These are phyloP conservation scores for Macrotyloma uniflorum DNA, from an alignment of 306 rosid genomes.

Conservation along the genomic window DNA sequence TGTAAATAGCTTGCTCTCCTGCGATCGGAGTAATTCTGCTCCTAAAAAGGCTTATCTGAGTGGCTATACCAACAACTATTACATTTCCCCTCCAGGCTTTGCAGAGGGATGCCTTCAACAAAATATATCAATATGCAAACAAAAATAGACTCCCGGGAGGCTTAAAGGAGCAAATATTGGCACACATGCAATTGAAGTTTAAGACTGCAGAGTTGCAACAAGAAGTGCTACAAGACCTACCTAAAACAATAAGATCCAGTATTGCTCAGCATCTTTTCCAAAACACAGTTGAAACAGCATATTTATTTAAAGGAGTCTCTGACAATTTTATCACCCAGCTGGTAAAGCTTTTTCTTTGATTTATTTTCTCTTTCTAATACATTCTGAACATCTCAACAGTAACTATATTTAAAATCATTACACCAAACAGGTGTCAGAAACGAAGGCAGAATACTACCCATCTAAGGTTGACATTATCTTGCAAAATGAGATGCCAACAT, in stretches of 20 bases:
- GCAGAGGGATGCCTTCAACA: constrained; percentile 76
- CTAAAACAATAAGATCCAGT: constrained; percentile 78
- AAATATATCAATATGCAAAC: constrained; percentile 71
- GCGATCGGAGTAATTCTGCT: background rate
- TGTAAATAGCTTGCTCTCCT: background rate
- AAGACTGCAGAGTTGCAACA: constrained; percentile 86
- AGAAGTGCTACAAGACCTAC: constrained; percentile 68
- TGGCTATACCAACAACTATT: constrained; percentile 22
- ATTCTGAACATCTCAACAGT: constrained; percentile 34
- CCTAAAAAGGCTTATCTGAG: background rate
- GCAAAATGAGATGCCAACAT: constrained; percentile 82
- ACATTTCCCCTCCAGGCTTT: constrained; percentile 20
- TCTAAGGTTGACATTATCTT: constrained; percentile 82
- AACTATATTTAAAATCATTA: constrained; percentile 12
- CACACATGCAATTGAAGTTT: constrained; percentile 83
- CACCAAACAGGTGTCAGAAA: constrained; percentile 70
- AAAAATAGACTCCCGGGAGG: constrained; percentile 79
- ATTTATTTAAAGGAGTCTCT: constrained; percentile 75
- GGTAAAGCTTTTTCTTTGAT: constrained; percentile 44
- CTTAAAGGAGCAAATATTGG: constrained; percentile 80
- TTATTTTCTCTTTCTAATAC: background rate
- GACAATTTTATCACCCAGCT: constrained; percentile 68
- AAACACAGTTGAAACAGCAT: constrained; percentile 56
- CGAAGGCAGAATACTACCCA: constrained; percentile 85
- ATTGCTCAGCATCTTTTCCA: constrained; percentile 81